Conservation (phyloP, 139 green algal species). For the Chlamydomonas eustigma region DNA sequence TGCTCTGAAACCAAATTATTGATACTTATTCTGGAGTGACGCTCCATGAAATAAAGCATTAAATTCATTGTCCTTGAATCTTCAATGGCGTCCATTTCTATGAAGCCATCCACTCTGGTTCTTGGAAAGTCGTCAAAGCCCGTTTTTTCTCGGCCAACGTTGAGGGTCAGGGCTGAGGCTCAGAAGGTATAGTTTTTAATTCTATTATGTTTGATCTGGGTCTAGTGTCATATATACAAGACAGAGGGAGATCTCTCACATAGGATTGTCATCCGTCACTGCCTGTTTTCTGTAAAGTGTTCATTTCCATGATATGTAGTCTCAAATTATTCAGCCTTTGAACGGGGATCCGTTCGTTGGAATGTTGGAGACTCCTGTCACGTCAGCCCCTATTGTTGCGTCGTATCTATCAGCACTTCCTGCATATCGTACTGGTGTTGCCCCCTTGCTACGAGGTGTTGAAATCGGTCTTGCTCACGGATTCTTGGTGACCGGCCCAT, state of each 20-base stretch:
- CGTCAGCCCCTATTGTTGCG: slow-evolving; percentile 83
- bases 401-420: slow-evolving; percentile 93
- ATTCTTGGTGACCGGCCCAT: slow-evolving; percentile 91
- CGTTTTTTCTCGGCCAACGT: background rate
- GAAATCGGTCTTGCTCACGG: slow-evolving; percentile 97
- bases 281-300: no score
- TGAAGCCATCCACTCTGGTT: background rate
- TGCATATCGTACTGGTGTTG: slow-evolving; percentile 92
- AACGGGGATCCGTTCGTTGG: slow-evolving; percentile 96
- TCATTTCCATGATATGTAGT: slow-evolving; percentile 21
- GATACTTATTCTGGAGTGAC: no score
- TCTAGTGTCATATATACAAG: no score
- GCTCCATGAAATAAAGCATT: no score
- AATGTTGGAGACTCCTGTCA: slow-evolving; percentile 93
- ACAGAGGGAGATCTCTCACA: no score
- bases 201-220: no score
- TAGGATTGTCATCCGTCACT: no score
- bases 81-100: background rate
- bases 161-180: background rate
- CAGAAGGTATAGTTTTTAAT: no score
- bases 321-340: slow-evolving; percentile 83
- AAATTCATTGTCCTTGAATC: background rate
- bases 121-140: background rate
- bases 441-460: slow-evolving; percentile 89
- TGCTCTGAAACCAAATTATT: no score